Conservation (phyloP, 768 basidiomycete genomes). For the Amanita rubescens region DNA sequence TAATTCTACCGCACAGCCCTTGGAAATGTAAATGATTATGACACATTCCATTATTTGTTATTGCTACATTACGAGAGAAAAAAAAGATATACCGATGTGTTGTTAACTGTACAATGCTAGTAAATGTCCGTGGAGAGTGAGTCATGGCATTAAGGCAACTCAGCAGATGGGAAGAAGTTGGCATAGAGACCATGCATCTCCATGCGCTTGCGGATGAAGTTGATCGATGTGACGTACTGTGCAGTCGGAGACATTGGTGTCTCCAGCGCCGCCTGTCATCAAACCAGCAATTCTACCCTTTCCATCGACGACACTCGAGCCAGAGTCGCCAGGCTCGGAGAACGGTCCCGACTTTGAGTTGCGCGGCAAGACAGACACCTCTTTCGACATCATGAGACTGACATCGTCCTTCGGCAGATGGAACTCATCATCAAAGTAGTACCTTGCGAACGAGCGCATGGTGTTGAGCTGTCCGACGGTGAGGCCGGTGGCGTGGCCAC, state of each 20-base stretch:
- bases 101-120: neutral
- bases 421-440: slow-evolving; percentile 11
- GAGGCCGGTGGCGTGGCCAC: slow-evolving; percentile 20
- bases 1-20: too few species aligned
- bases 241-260: slow-evolving; percentile 16
- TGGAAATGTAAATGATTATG: too few species aligned
- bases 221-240: slow-evolving; percentile 33
- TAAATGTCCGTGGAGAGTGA: too few species aligned
- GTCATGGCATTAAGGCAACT: neutral
- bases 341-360: slow-evolving; percentile 24
- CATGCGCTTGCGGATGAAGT: slow-evolving; percentile 18
- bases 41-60: too few species aligned
- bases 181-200: neutral
- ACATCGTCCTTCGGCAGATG: slow-evolving; percentile 8
- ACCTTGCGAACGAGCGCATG: slow-evolving; percentile 18
- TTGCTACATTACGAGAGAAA: too few species aligned
- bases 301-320: slow-evolving; percentile 27
- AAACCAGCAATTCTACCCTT: slow-evolving; percentile 26
- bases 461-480: slow-evolving; percentile 24
- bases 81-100: neutral
- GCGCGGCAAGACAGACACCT: slow-evolving; percentile 17
- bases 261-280: slow-evolving; percentile 26
- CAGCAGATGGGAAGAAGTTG: slow-evolving; percentile 3
- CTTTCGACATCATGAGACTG: slow-evolving; percentile 20
- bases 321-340: slow-evolving; percentile 31